phyloP scores from a whole-genome alignment of 176 grass and related monocot genomes.

The Saccharum officinarum region DNA sequence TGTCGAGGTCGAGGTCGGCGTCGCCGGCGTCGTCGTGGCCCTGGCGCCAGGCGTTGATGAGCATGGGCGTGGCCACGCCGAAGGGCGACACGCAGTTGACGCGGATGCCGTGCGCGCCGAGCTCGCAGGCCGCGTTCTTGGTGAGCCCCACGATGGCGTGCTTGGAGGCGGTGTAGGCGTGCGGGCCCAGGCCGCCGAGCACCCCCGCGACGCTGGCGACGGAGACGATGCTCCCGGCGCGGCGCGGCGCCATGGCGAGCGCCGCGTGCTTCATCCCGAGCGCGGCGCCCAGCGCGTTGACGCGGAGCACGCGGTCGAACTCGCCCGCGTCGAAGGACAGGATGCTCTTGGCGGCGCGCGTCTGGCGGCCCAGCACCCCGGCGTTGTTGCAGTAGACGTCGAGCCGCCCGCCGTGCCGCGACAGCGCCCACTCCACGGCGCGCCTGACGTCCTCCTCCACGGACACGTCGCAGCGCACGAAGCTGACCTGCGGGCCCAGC shows the following conservation, averaged over 20 bases:
- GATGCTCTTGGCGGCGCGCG: conserved; percentile 78
- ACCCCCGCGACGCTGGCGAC: conserved; percentile 92
- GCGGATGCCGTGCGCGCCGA: conserved; percentile 84
- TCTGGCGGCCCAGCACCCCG: conserved; percentile 86
- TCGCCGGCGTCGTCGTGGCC: conserved; percentile 49
- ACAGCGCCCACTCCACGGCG: conserved; percentile 46
- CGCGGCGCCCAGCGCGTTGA: conserved; percentile 91
- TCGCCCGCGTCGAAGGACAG: conserved; percentile 72
- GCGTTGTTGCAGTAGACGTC: conserved; percentile 89
- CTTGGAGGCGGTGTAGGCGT: conserved; percentile 96
- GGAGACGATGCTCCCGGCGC: conserved; percentile 75
- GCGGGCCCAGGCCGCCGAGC: conserved; percentile 83
- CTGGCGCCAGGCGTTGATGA: conserved; percentile 93
- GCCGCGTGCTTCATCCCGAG: conserved; percentile 98
- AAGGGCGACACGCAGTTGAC: conserved; percentile 99
- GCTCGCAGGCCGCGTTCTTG: conserved; percentile 94
- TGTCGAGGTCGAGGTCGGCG: conserved; percentile 26
- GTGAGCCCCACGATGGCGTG: conserved; percentile 95
- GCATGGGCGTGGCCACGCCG: conserved; percentile 93
- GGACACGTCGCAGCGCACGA: conserved; percentile 68
- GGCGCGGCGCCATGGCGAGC: conserved; percentile 61
- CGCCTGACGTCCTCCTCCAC: conserved; percentile 68
- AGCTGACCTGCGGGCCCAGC: conserved; percentile 51
- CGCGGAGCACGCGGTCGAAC: conserved; percentile 78
- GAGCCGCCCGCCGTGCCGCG: conserved; percentile 61